Conservation (phyloP, 495 filamentous ascomycete species). For the Penicillium roqueforti region DNA sequence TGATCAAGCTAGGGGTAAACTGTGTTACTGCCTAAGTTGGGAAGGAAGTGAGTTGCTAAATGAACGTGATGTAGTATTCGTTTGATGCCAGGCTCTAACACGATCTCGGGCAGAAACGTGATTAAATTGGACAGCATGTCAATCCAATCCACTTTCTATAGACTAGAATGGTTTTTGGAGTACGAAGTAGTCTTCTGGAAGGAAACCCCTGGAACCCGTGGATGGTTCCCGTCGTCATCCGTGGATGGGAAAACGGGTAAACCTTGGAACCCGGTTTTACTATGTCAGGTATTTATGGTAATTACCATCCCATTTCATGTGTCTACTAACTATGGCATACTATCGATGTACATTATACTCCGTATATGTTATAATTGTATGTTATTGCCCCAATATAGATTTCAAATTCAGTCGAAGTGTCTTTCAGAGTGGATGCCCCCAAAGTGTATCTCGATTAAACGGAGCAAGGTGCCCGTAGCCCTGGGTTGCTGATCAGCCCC, state of each 20-base stretch:
- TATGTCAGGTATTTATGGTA: not conserved
- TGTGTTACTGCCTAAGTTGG: not conserved
- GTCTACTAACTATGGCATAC: no score
- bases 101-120: not conserved
- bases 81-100: not conserved
- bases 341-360: no score
- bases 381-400: not conserved
- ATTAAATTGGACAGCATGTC: not conserved
- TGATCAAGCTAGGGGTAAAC: constrained; percentile 10
- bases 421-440: not conserved
- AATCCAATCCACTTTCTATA: not conserved
- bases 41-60: not conserved
- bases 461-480: not conserved
- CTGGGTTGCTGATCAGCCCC: constrained; percentile 6
- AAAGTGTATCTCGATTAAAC: constrained; percentile 4
- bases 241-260: not conserved
- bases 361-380: not conserved
- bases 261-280: not conserved
- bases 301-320: not conserved
- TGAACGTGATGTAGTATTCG: not conserved
- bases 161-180: not conserved
- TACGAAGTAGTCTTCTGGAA: no score
- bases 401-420: not conserved
- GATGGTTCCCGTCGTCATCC: constrained; percentile 1
- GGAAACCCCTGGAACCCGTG: not conserved